phyloP scores from a whole-genome alignment of 2,329 filamentous ascomycete species.

The Cercospora berteroae region DNA sequence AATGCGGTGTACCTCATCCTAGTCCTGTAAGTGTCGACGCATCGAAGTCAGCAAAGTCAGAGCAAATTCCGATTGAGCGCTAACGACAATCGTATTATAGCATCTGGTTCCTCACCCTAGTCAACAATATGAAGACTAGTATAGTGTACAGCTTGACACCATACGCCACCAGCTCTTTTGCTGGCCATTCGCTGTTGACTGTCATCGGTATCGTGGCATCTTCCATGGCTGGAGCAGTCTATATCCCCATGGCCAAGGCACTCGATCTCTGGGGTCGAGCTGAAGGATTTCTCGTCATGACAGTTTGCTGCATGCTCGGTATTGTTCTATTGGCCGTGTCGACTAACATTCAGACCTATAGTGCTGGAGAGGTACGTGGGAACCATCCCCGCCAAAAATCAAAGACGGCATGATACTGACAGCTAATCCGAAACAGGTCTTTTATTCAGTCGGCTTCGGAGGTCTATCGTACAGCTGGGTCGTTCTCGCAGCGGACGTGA shows the following conservation, averaged over 20 bases:
- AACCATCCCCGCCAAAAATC: fast-evolving
- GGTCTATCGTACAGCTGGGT: background rate
- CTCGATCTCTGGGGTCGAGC: background rate
- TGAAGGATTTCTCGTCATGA: background rate
- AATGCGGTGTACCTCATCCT: background rate
- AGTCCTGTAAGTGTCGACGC: background rate
- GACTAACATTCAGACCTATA: background rate
- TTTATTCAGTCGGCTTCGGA: background rate
- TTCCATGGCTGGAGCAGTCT: background rate
- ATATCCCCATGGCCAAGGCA: background rate
- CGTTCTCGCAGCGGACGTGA: background rate
- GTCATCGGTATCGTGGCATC: background rate
- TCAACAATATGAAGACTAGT: background rate
- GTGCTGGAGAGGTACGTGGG: background rate
- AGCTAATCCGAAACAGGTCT: background rate
- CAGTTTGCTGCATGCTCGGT: background rate
- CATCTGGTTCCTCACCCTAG: background rate
- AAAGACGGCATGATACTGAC: background rate
- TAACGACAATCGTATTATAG: background rate
- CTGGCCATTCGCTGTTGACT: background rate
- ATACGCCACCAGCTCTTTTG: background rate
- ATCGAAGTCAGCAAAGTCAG: background rate
- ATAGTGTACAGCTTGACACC: background rate
- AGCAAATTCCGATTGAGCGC: no score
- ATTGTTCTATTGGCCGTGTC: background rate